A percentile compares a stretch with the other conserved stretches of the same genome.
Evolutionary conservation across 495 filamentous ascomycete species (phyloP).

Genomic region (Delitschia confertaspora): DNA sequence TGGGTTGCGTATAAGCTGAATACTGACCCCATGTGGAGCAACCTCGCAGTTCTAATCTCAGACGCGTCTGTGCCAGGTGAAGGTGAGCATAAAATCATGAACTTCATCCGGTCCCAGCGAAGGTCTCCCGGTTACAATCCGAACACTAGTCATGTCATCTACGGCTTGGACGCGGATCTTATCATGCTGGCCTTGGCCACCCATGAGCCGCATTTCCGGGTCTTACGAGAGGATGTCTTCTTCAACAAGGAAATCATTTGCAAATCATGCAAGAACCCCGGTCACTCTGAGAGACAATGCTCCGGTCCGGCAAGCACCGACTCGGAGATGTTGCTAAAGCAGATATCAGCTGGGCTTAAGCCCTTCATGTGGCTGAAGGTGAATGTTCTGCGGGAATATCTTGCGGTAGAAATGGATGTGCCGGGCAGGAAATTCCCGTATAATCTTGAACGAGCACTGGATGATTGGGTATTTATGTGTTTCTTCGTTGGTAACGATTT

Average conservation of each 20-base stretch:
- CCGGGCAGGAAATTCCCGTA: slow-evolving; percentile 70
- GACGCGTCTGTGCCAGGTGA: slow-evolving; percentile 96
- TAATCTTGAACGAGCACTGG: slow-evolving; percentile 89
- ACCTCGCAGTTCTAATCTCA: slow-evolving; percentile 93
- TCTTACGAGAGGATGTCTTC: slow-evolving; percentile 96
- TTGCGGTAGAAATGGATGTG: slow-evolving; percentile 78
- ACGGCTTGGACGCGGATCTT: slow-evolving; percentile 91
- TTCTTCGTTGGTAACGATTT: slow-evolving; percentile 99
- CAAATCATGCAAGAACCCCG: slow-evolving; percentile 79
- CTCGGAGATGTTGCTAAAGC: slow-evolving; percentile 64
- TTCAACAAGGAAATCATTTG: slow-evolving; percentile 75
- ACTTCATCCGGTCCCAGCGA: slow-evolving; percentile 91
- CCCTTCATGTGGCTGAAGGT: slow-evolving; percentile 99
- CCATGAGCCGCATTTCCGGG: slow-evolving; percentile 95
- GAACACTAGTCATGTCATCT: slow-evolving; percentile 93
- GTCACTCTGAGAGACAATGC: slow-evolving; percentile 78
- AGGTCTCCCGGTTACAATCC: slow-evolving; percentile 84
- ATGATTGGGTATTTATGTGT: slow-evolving; percentile 99
- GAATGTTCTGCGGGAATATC: slow-evolving; percentile 81
- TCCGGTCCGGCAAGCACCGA: slow-evolving; percentile 51
- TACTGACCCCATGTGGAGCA: slow-evolving; percentile 85
- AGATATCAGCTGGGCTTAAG: slow-evolving; percentile 74
- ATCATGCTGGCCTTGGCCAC: slow-evolving; percentile 98
- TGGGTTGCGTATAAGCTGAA: slow-evolving; percentile 97
- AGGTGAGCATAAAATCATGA: slow-evolving; percentile 99